Base-by-base conservation (phyloP, 2,329 filamentous ascomycete species). In the Botryotinia calthae region DNA sequence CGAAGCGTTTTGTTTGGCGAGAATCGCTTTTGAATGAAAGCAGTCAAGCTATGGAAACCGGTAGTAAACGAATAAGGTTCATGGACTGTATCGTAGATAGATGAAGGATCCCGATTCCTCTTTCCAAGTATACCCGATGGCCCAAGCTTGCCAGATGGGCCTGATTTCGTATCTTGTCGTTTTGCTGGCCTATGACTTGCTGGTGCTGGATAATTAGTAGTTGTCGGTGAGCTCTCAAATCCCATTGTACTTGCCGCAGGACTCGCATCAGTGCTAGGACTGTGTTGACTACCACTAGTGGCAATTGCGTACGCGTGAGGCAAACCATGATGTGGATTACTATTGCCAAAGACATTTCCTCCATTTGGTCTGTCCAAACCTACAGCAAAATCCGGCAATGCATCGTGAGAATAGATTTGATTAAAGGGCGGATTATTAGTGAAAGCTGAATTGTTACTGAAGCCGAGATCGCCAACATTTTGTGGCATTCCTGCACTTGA, bases 31-130 rank as follows among this genome's bases (percentile, higher is more conserved):
- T 94, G 89, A 51, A 98, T 86, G 75, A 95, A 90, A 14, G 90
- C 90, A 61, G 94, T 94, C 75, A 98, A 88, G 76, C 91, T 92
- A 82, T 99, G 96, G 81, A 97, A 98, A 31, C 93, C 94, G 61
- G 89, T 89, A 1, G 95, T 94, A 80, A 98, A 98, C 16, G 93
- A 91, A 80, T 98, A 98, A 7, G 96, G 95, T 79, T 96, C 91
- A 75, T 92, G 94, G 79, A 99, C 94, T 58, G 89, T 92, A 75
- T 95, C 90, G 82, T 98, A 99, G 72, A 98, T 93, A 66, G 89
- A 88, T 0, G 93, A 95, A 8, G 95, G 92, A 79, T 98, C 94
- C 56, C 89, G 85, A 70, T 86, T 84, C 37, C 89, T 85, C 80
- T 90, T 90, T n/a, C 78, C 78, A 14, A 80, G 76, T 31, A 77